Base-by-base conservation (phyloP, 352 stramenopile species). In the Pythium vanterpoolii region DNA sequence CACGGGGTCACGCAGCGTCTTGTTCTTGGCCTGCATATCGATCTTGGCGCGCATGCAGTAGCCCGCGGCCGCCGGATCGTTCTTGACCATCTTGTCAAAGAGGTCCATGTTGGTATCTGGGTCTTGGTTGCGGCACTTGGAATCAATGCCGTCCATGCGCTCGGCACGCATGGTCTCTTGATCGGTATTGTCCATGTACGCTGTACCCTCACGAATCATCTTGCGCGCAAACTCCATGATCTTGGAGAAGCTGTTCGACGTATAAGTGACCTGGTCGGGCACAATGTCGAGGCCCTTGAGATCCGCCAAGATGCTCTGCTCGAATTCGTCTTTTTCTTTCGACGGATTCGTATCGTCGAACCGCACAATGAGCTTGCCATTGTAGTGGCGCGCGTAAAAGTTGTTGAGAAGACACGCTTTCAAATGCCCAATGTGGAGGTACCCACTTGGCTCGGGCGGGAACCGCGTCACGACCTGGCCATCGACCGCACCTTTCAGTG, bases 331-430 rank as follows among this genome's bases (percentile, higher is more conserved):
- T 77, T 99, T 99, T 84, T 99, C 98, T 75, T 99, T 99, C 65
- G 80, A 96, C 14, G 98, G 98, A 78, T 99, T 99, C 28, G 98
- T 99, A 83, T 99, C 98, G 77, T 99, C 98, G 62, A 99, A 99
- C 24, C 98, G 90, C 27, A 99, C 78, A 53, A 99, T 96, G 28
- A 99, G 76, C 71, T 98, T 98, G 65, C 98, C 98, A 51, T 98
- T 87, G 76, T 98, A 98, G 64, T 97, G 92, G 46, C 95, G 83
- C 11, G 97, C 97, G 74, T 99, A 99, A 77, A 99, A 99, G 71
- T 99, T 86, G 83, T 99, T 99, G n/a, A 99, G 77, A 64, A 99
- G 86, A 42, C 96, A 96, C 27, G 98, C 97, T 83, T 99, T 99
- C 51, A 98, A 95, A 85, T 99, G 98, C 39, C 96, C 97, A 68